Conservation (phyloP, 1,139 yeast genomes). For the Candida sp. region DNA sequence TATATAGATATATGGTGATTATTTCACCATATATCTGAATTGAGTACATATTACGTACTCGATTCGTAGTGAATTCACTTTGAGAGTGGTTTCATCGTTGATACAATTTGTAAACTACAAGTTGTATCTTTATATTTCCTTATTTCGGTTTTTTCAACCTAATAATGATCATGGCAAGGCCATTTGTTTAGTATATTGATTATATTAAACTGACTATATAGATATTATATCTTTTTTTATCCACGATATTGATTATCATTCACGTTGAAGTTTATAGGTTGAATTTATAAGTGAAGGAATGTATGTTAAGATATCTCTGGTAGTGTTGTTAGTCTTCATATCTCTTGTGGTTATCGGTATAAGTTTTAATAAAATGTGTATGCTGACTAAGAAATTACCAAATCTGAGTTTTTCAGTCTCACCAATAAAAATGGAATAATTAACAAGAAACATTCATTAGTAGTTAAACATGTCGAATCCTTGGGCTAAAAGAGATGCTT, state of each 20-base stretch:
- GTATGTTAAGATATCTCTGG: too few species aligned
- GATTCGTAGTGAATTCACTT: not conserved
- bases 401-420: not conserved
- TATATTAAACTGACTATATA: not conserved
- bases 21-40: too few species aligned
- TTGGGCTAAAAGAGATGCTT: slow-evolving; percentile 76
- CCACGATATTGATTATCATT: slow-evolving; percentile 3
- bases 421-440: not conserved
- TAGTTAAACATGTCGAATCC: slow-evolving; percentile 22
- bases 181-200: slow-evolving; percentile 1
- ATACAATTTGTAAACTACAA: not conserved
- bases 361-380: not conserved
- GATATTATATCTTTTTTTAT: not conserved
- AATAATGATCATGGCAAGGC: not conserved
- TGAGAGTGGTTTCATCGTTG: not conserved
- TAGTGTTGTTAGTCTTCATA: too few species aligned
- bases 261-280: slow-evolving; percentile 1
- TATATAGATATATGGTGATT: too few species aligned
- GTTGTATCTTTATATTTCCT: not conserved
- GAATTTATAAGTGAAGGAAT: not conserved
- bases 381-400: not conserved
- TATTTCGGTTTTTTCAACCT: not conserved
- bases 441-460: not conserved
- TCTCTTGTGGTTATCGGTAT: too few species aligned
- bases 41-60: not conserved